These are phyloP conservation scores for Exophiala sp. DNA, from an alignment of 2,329 filamentous ascomycete species.

Conservation along the genomic window DNA sequence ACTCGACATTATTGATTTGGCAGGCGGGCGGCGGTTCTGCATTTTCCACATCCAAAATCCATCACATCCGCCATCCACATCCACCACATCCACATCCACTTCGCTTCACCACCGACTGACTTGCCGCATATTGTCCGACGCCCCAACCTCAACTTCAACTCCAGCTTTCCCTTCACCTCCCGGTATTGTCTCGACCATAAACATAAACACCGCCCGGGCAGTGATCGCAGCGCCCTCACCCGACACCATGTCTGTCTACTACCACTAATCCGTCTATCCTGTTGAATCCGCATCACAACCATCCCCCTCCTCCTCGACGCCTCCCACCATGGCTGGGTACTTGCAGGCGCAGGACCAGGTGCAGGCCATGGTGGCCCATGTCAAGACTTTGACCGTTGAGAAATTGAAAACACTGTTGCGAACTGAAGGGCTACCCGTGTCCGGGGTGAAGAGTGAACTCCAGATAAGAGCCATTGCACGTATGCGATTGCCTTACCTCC, in stretches of 20 bases:
- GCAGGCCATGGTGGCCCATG: slow-evolving; percentile 34
- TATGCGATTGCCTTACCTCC: slow-evolving; percentile 44
- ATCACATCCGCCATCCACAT: too few species aligned
- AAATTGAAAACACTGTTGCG: slow-evolving; percentile 73
- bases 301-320: slow-evolving; percentile 2
- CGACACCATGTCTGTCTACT: neutral
- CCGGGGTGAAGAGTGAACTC: slow-evolving; percentile 77
- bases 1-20: too few species aligned
- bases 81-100: too few species aligned
- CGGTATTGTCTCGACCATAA: neutral
- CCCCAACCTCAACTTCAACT: neutral
- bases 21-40: too few species aligned
- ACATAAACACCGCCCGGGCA: neutral
- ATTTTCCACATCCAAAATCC: too few species aligned
- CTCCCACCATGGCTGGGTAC: slow-evolving; percentile 17
- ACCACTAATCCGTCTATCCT: slow-evolving; percentile 4
- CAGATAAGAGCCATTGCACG: slow-evolving; percentile 71
- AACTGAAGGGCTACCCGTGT: slow-evolving; percentile 66
- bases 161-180: neutral
- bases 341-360: slow-evolving; percentile 20
- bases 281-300: slow-evolving; percentile 1
- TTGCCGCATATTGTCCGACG: neutral
- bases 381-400: slow-evolving; percentile 54
- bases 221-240: neutral
- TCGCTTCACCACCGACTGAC: neutral